A percentile compares a stretch with the other conserved stretches of the same genome.
Conservation (phyloP, 2,329 filamentous ascomycete genomes). For the Penicillium sp. region DNA sequence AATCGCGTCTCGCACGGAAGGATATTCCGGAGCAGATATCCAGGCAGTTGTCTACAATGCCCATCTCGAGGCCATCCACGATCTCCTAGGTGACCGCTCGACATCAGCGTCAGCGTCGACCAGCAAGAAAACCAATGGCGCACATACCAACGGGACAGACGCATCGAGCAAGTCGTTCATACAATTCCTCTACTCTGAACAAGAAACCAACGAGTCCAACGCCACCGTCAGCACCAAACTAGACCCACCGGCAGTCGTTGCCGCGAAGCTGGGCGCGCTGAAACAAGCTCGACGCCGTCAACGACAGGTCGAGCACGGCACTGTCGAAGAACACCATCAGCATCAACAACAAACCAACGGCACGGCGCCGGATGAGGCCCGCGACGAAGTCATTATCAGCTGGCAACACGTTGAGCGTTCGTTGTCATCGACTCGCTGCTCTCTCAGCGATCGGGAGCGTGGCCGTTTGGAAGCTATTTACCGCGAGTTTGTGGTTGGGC, state of each 20-base stretch:
- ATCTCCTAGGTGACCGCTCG: constrained; percentile 64
- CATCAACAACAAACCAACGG: constrained; percentile 16
- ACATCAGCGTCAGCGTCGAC: constrained; percentile 33
- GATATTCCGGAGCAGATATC: constrained; percentile 89
- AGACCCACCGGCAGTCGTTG: constrained; percentile 74
- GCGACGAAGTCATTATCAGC: constrained; percentile 71
- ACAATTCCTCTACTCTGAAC: constrained; percentile 76
- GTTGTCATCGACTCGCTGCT: constrained; percentile 71
- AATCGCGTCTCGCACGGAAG: constrained; percentile 74
- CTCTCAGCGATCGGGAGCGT: constrained; percentile 76
- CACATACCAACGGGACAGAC: constrained; percentile 24
- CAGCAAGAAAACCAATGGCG: constrained; percentile 14
- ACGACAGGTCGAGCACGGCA: constrained; percentile 47
- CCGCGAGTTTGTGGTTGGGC: constrained; percentile 82
- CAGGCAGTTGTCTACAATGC: constrained; percentile 95
- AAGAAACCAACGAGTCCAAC: constrained; percentile 41
- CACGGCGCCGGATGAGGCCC: constrained; percentile 1
- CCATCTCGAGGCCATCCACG: constrained; percentile 94
- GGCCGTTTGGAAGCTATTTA: constrained; percentile 76
- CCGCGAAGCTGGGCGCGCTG: constrained; percentile 76
- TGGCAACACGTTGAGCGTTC: constrained; percentile 81
- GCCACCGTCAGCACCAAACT: constrained; percentile 47
- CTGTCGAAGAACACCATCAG: constrained; percentile 24
- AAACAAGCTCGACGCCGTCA: constrained; percentile 65
- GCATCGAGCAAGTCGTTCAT: constrained; percentile 54